Base-by-base conservation (phyloP, 768 basidiomycete species). In the Leccinum disarticulatum region DNA sequence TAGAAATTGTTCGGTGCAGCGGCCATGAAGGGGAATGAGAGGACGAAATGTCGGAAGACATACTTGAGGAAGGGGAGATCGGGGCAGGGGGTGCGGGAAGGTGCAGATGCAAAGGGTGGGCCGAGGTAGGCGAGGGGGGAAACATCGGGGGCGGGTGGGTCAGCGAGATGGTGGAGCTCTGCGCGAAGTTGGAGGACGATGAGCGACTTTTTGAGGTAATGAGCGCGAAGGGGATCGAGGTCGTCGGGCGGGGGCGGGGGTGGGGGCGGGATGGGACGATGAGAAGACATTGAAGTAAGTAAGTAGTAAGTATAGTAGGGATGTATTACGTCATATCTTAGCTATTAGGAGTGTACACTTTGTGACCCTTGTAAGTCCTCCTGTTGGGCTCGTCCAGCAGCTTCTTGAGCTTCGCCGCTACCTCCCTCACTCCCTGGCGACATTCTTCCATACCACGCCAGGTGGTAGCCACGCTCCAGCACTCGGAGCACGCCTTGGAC, bases 161-260 rank as follows among this genome's bases (percentile, higher is more conserved):
- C 77, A 10, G 85, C 83, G 64, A 94, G 80, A 22, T 77, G 77
- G 60, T 85, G 79, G 61, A 98, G 82, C 74, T 99, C 97, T n/a
- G 76, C 77, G 66, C 78, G 76, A 66, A 98, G 87, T 73, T 98
- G 88, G 54, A 98, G 87, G 65, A 90, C 85, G 48, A 98, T 82
- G 57, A 99, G 87, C 17, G 92, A 84, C 75, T 98, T 98, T 81
- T 98, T 99, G 73, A 99, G 91, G 75, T 99, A 99, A 71, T 99
- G 97, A 4, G 95, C 94, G 47, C 95, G 88, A 52, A 95, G 77
- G 13, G 96, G 92, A 1, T 93, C 92, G 52, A 98, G 84, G 54
- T 48, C 58, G 28, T 56, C 8, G 17, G 53, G 43, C 27, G 51
- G 56, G 53, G 50, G 28, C 5, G 56, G 15, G 19, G 60, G n/a